phyloP scores from a whole-genome alignment of 495 filamentous ascomycete species.

The Neurospora africana region DNA sequence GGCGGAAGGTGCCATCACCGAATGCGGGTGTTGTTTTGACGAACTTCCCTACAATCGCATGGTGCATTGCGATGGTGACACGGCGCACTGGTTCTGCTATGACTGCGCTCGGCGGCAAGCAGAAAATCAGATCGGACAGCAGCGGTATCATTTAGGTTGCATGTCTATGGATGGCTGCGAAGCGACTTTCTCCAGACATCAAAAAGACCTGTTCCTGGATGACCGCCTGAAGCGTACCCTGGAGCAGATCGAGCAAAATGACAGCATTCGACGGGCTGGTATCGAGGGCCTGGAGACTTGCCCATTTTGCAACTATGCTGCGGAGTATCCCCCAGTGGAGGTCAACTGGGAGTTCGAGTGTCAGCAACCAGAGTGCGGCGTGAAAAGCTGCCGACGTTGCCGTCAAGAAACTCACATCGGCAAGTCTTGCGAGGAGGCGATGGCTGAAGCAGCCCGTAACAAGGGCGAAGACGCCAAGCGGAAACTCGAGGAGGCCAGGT shows the following conservation, averaged over 20 bases:
- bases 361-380: slow-evolving; percentile 51
- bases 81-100: slow-evolving; percentile 52
- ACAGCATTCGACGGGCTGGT: slow-evolving; percentile 51
- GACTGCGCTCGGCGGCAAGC: slow-evolving; percentile 53
- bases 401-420: slow-evolving; percentile 64
- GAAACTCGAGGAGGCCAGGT: slow-evolving; percentile 74
- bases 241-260: slow-evolving; percentile 58
- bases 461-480: slow-evolving; percentile 49
- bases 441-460: slow-evolving; percentile 34
- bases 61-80: slow-evolving; percentile 51
- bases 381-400: slow-evolving; percentile 65
- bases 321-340: slow-evolving; percentile 55
- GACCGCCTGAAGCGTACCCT: slow-evolving; percentile 44
- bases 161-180: slow-evolving; percentile 41
- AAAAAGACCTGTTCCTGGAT: slow-evolving; percentile 48
- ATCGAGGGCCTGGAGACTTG: slow-evolving; percentile 59
- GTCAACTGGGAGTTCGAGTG: slow-evolving; percentile 68
- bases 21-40: slow-evolving; percentile 63
- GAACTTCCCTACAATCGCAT: slow-evolving; percentile 55
- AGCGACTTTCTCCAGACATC: slow-evolving; percentile 30
- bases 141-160: slow-evolving; percentile 47
- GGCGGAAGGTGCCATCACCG: slow-evolving; percentile 39
- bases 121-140: slow-evolving; percentile 54
- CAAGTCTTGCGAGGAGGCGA: slow-evolving; percentile 55
- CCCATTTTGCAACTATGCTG: slow-evolving; percentile 76